A percentile compares a stretch with the other conserved stretches of the same genome.
Conservation (phyloP, 768 basidiomycete species). For the Trametes coccinea region DNA sequence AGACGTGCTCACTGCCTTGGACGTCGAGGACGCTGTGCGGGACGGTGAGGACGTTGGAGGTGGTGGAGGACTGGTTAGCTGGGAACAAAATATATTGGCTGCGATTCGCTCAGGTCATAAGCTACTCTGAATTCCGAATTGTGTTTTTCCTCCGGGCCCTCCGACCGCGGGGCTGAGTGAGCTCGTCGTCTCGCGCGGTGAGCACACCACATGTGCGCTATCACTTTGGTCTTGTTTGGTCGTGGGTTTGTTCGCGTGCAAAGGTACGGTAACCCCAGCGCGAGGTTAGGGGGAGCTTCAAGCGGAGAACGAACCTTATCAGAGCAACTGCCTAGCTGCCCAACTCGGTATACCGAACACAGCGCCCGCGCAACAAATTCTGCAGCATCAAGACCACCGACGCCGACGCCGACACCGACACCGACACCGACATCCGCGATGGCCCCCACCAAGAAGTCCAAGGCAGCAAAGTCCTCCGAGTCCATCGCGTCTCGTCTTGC, state of each 20-base stretch:
- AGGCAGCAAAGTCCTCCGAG: constrained; percentile 90
- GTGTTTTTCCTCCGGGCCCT: background rate
- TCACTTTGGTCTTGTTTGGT: constrained; percentile 23
- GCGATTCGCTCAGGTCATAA: constrained; percentile 14
- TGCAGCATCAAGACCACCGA: constrained; percentile 27
- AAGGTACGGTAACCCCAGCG: constrained; percentile 8
- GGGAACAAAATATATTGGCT: constrained; percentile 17
- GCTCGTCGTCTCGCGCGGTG: constrained; percentile 5
- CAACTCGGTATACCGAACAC: constrained; percentile 15
- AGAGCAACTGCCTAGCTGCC: constrained; percentile 32
- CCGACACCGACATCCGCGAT: constrained; percentile 46
- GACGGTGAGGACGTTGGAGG: constrained; percentile 12
- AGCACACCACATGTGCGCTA: constrained; percentile 22
- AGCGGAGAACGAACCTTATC: constrained; percentile 24
- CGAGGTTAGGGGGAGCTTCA: constrained; percentile 21
- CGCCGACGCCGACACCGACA: constrained; percentile 19
- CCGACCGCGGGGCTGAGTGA: background rate
- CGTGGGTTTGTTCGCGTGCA: background rate
- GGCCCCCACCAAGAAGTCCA: constrained; percentile 96
- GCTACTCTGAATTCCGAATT: constrained; percentile 17
- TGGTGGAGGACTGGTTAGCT: constrained; percentile 7
- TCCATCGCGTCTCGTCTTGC: constrained; percentile 90
- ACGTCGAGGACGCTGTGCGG: constrained; percentile 6
- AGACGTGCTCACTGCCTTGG: background rate
- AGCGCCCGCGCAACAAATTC: constrained; percentile 14